phyloP scores from a whole-genome alignment of 805 yeast species.

The Cyberlindnera mississippiensis region DNA sequence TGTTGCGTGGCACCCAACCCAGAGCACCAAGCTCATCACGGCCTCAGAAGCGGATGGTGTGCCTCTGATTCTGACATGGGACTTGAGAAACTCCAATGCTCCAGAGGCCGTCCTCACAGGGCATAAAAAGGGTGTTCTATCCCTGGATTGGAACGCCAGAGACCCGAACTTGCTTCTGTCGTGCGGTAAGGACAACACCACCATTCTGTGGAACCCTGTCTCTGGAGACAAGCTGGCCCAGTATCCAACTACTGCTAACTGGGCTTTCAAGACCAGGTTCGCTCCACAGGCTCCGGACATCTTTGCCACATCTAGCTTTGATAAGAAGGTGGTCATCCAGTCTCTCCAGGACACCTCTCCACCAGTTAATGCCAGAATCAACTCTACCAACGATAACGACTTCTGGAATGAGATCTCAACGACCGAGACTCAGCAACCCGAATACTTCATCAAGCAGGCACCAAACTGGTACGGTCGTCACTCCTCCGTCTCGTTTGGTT shows the following conservation, averaged over 20 bases:
- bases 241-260: slow-evolving; percentile 87
- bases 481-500: slow-evolving; percentile 77
- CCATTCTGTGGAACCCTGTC: slow-evolving; percentile 86
- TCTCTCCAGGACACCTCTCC: slow-evolving; percentile 83
- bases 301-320: slow-evolving; percentile 85
- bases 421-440: slow-evolving; percentile 69
- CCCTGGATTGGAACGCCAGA: slow-evolving; percentile 89
- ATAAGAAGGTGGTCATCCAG: slow-evolving; percentile 76
- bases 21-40: slow-evolving; percentile 81
- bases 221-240: slow-evolving; percentile 71
- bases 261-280: slow-evolving; percentile 88
- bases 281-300: slow-evolving; percentile 87
- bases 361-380: slow-evolving; percentile 42
- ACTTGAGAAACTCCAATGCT: slow-evolving; percentile 86
- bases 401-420: slow-evolving; percentile 81
- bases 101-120: slow-evolving; percentile 77
- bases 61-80: slow-evolving; percentile 88
- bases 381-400: slow-evolving; percentile 57
- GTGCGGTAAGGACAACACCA: slow-evolving; percentile 89
- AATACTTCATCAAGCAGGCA: slow-evolving; percentile 68
- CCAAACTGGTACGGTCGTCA: slow-evolving; percentile 86
- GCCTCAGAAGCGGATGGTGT: slow-evolving; percentile 78
- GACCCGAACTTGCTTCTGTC: slow-evolving; percentile 79
- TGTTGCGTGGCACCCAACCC: slow-evolving; percentile 93
- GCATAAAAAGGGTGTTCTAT: slow-evolving; percentile 82